Evolutionary conservation across 345 rosid species (phyloP), one percentile per base, ranked within the genome.

Genomic region (Eucalyptus camaldulensis): DNA sequence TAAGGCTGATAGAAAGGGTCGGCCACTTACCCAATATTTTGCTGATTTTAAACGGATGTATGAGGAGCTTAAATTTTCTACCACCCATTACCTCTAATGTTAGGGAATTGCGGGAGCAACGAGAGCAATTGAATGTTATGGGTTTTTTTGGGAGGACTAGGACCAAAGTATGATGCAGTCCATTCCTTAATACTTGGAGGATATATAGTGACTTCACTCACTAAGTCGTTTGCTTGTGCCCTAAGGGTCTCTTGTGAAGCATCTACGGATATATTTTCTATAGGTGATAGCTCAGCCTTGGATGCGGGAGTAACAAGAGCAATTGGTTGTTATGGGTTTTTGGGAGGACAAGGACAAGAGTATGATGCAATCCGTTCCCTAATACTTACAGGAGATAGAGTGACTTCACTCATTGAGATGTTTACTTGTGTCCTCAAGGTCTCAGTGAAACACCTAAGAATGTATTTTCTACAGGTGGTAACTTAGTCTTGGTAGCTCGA

Each of bases 401-500:
- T 49, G 51, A 49, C 24, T 21, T 19, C 51, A 49, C 51, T 49
- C 51, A 49, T 1, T 13, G 1, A 49, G 51, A 49, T 49, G 3
- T 13, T 49, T 49, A 2, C 15, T 49, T 6, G 5, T 49, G 51
- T 49, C 16, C 16, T 49, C 0, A 49, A 5, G 51, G 16, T 13
- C 54, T 50, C 3, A 50, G 8, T 16, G 54, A 50, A 50, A 2
- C 1, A 0, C 22, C 22, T 51, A 51, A 51, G 54, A 8, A 51
- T 51, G 54, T 10, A 56, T 56, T 24, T 56, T 56, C 62, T 56
- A 56, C 13, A 1, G 1, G 62, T 24, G 62, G 24, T 10, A 58
- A 15, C 31, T 60, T 1, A 25, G 15, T 2, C 31, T 60, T 60
- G 67, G 31, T 1, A 60, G 4, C 31, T 3, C 0, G 6, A 60